phyloP scores from a whole-genome alignment of 83 land plant species.

The Isoetes engelmannii region DNA sequence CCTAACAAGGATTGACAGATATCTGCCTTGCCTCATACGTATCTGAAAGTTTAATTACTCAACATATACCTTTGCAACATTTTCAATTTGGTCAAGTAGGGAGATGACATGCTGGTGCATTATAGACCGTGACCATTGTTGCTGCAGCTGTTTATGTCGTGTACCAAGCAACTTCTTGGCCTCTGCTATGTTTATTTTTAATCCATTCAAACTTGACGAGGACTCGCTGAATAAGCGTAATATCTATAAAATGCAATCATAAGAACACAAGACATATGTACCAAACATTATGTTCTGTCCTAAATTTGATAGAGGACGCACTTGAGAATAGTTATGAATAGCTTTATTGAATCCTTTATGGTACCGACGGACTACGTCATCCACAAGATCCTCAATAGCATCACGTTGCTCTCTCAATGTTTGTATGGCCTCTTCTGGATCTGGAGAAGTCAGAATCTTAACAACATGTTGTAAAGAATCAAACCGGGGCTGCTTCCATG shows the following conservation, averaged over 20 bases:
- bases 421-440: conserved; percentile 76
- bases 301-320: conserved; percentile 16
- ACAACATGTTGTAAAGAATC: conserved; percentile 97
- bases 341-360: conserved; percentile 98
- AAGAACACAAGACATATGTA: neutral
- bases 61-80: conserved; percentile 88
- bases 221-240: conserved; percentile 89
- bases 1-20: neutral
- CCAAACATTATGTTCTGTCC: too few relatives aligned
- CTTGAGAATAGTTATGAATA: conserved; percentile 97
- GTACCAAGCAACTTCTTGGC: conserved; percentile 73
- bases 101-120: conserved; percentile 86
- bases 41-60: neutral
- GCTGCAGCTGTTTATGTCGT: conserved; percentile 89
- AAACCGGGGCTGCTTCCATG: conserved; percentile 85
- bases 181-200: conserved; percentile 78
- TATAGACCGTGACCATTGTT: conserved; percentile 92
- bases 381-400: conserved; percentile 87
- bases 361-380: conserved; percentile 97
- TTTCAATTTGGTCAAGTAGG: conserved; percentile 90
- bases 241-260: too few relatives aligned
- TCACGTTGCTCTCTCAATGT: conserved; percentile 78
- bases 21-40: neutral
- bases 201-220: conserved; percentile 58
- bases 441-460: conserved; percentile 81